phyloP scores from a whole-genome alignment of 345 rosid species.

The Populus tremula region DNA sequence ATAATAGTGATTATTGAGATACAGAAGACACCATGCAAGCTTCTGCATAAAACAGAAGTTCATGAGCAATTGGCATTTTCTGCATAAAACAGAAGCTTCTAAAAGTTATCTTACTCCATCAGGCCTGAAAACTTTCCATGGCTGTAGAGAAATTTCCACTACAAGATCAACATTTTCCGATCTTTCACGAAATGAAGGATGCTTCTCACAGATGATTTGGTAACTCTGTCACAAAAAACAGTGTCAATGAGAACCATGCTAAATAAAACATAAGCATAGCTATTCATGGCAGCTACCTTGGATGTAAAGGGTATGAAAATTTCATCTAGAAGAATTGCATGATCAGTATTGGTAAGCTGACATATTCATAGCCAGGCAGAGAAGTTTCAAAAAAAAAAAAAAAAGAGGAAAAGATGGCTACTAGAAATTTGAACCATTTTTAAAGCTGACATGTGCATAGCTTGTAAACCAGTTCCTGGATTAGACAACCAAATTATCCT shows the following conservation, averaged over 20 bases:
- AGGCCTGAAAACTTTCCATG: slow-evolving; percentile 96
- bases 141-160: slow-evolving; percentile 90
- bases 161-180: slow-evolving; percentile 97
- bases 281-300: too few species aligned
- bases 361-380: too few species aligned
- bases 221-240: slow-evolving; percentile 60
- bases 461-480: background rate
- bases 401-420: background rate
- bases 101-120: slow-evolving; percentile 64
- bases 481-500: background rate
- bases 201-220: slow-evolving; percentile 75
- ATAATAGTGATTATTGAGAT: slow-evolving; percentile 3
- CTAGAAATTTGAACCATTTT: too few species aligned
- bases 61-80: background rate
- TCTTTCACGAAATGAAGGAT: slow-evolving; percentile 90
- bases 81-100: background rate
- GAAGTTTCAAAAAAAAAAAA: too few species aligned
- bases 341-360: too few species aligned
- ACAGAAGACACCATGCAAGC: background rate
- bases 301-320: too few species aligned
- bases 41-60: background rate
- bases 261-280: background rate
- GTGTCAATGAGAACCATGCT: slow-evolving; percentile 8
- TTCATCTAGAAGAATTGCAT: too few species aligned
- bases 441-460: background rate